Base-by-base conservation (phyloP, 768 basidiomycete species). In the Exsudoporus frostii region DNA sequence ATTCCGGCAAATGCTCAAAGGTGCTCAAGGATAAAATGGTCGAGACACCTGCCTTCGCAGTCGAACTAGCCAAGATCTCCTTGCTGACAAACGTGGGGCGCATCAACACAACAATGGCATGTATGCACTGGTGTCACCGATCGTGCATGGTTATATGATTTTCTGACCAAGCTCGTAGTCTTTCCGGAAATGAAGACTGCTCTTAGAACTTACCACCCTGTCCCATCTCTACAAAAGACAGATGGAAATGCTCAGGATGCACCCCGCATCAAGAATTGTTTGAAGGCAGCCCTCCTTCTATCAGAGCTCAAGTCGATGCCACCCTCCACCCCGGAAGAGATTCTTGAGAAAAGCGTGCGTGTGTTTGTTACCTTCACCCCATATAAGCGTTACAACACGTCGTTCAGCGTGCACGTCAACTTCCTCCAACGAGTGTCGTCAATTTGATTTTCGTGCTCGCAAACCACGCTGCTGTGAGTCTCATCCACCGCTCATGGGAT, bases 181-280 rank as follows among this genome's bases (percentile, higher is more conserved):
- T 92, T 92, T 68, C 90, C 90, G 51, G 90, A 92, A 75, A 93
- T 94, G 92, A 89, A 90, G 70, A 94, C 92, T 6, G 88, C 90
- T 19, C 74, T 94, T 50, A 77, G 92, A 65, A 90, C 90, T 49
- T 94, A 94, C 69, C 92, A 94, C 63, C 90, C 92, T 27, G 84
- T 92, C 4, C 92, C 92, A 10, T 88, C 87, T 29, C 74, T 94
- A 25, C 92, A 94, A 67, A 90, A 89, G 74, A 90, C 91, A 15
- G 86, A 88, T 59, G 88, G 87, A 17, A 92, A 92, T 67, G 82
- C 90, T 7, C 90, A 93, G 67, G 92, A 95, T 68, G 92, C 92
- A 37, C 92, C 92, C 20, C 83, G 92, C 55, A 90, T 95, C 70
- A 95, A 95, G 71, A 91, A 91, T 57, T 88, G 88, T 66, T 77